These are phyloP conservation scores for Pyrenophora seminiperda DNA, from an alignment of 2,329 filamentous ascomycete species.

Conservation along the genomic window DNA sequence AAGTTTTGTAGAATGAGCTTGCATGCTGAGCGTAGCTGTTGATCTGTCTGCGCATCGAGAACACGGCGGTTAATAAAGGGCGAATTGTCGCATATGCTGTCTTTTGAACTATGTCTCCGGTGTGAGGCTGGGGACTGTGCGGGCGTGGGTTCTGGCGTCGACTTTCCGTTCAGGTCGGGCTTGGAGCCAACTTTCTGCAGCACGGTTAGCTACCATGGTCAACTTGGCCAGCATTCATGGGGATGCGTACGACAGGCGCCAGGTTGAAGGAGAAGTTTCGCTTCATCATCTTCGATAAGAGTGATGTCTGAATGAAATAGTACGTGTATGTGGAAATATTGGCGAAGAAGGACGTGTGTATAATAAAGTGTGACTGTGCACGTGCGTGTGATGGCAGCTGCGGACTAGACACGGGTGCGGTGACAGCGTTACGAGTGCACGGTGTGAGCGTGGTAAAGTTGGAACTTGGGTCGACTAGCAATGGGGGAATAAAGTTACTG, in stretches of 20 bases:
- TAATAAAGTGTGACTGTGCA: neutral
- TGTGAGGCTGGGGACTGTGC: conserved; percentile 18
- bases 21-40: conserved; percentile 54
- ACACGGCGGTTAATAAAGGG: conserved; percentile 52
- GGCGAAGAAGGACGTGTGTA: neutral
- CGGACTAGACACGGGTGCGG: no score
- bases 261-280: conserved; percentile 54
- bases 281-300: conserved; percentile 40
- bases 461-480: conserved; percentile 14
- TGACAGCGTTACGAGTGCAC: conserved; percentile 2
- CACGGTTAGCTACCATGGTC: conserved; percentile 1
- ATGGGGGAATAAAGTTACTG: conserved; percentile 10
- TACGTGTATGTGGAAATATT: neutral
- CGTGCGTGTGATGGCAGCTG: no score
- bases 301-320: neutral
- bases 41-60: conserved; percentile 50
- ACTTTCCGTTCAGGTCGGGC: conserved; percentile 38
- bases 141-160: conserved; percentile 33
- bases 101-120: conserved; percentile 34
- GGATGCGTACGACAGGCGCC: conserved; percentile 48
- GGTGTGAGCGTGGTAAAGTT: conserved; percentile 2
- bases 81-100: conserved; percentile 46
- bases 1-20: conserved; percentile 51
- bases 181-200: conserved; percentile 43
- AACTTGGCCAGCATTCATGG: conserved; percentile 1